phyloP scores from a whole-genome alignment of 108 stramenopile genomes.

The Pseudonitzschia delicatissima region DNA sequence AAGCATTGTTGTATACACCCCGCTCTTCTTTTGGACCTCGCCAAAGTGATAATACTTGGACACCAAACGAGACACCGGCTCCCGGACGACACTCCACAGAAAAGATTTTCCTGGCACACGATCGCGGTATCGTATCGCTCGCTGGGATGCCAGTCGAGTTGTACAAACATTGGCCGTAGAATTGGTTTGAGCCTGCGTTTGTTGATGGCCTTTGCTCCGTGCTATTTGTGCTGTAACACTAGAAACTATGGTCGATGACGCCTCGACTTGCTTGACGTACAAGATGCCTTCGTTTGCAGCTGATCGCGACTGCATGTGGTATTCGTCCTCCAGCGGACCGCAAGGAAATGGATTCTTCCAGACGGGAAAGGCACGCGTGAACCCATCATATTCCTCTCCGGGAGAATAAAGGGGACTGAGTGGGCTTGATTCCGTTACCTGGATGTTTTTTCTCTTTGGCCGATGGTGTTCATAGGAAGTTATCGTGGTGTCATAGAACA shows the following conservation, averaged over 20 bases:
- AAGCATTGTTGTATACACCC: not conserved
- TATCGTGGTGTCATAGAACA: conserved; percentile 18
- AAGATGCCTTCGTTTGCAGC: conserved; percentile 24
- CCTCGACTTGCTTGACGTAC: conserved; percentile 25
- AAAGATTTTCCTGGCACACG: conserved; percentile 23
- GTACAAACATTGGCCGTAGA: conserved; percentile 9
- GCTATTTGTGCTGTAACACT: conserved; percentile 32
- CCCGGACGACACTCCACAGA: conserved; percentile 44
- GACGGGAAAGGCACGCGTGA: conserved; percentile 22
- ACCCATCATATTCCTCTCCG: conserved; percentile 22
- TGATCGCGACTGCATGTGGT: conserved; percentile 3
- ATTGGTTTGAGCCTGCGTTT: not conserved
- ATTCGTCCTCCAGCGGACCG: conserved; percentile 3
- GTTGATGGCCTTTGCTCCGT: conserved; percentile 10
- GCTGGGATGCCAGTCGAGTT: conserved; percentile 14
- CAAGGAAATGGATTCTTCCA: conserved; percentile 27
- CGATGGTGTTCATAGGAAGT: conserved; percentile 7
- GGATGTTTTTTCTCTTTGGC: not conserved
- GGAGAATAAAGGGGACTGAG: conserved; percentile 20
- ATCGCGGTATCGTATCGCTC: conserved; percentile 16
- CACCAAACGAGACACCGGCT: conserved; percentile 39
- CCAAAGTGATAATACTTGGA: conserved; percentile 29
- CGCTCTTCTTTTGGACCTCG: not conserved
- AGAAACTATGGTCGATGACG: conserved; percentile 34
- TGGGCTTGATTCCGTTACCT: conserved; percentile 28